phyloP scores from a whole-genome alignment of 176 grass and related monocot genomes.

The Pontederia paniculata region DNA sequence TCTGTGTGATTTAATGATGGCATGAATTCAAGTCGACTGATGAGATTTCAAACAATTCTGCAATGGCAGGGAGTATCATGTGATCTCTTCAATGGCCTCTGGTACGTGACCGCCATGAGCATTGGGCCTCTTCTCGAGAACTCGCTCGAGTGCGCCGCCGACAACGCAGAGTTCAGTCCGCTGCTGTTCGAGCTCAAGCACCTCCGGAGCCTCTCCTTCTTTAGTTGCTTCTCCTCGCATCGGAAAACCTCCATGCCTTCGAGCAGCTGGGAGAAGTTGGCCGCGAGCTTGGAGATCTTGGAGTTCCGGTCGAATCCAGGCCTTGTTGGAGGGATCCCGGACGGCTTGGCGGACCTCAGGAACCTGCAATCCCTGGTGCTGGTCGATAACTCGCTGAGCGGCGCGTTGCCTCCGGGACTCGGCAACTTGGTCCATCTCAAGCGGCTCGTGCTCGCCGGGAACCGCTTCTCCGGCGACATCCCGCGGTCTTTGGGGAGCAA shows the following conservation, averaged over 20 bases:
- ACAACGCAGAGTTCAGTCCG: slow-evolving; percentile 35
- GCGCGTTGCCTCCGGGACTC: slow-evolving; percentile 37
- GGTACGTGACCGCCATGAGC: slow-evolving; percentile 61
- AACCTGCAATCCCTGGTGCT: slow-evolving; percentile 67
- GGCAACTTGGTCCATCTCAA: slow-evolving; percentile 36
- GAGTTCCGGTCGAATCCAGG: slow-evolving; percentile 66
- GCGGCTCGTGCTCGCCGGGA: slow-evolving; percentile 55
- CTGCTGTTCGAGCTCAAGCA: slow-evolving; percentile 62
- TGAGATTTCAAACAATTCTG: not conserved
- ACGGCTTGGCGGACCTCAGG: slow-evolving; percentile 29
- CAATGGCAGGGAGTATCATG: slow-evolving; percentile 89
- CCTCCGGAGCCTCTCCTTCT: slow-evolving; percentile 67
- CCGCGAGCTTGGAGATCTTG: slow-evolving; percentile 49
- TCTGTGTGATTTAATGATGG: not conserved
- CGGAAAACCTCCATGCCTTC: slow-evolving; percentile 30
- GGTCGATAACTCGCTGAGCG: slow-evolving; percentile 60
- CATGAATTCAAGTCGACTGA: no score
- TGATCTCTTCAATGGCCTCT: slow-evolving; percentile 71
- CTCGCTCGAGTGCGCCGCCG: slow-evolving; percentile 46
- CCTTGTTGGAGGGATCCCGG: slow-evolving; percentile 37
- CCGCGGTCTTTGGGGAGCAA: slow-evolving; percentile 47
- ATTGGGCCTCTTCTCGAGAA: slow-evolving; percentile 86
- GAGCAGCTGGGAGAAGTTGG: slow-evolving; percentile 42
- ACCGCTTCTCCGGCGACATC: slow-evolving; percentile 39
- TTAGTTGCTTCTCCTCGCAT: slow-evolving; percentile 51